Evolutionary conservation across 2,329 filamentous ascomycete genomes (phyloP).

Genomic region (Venturia carpophila): DNA sequence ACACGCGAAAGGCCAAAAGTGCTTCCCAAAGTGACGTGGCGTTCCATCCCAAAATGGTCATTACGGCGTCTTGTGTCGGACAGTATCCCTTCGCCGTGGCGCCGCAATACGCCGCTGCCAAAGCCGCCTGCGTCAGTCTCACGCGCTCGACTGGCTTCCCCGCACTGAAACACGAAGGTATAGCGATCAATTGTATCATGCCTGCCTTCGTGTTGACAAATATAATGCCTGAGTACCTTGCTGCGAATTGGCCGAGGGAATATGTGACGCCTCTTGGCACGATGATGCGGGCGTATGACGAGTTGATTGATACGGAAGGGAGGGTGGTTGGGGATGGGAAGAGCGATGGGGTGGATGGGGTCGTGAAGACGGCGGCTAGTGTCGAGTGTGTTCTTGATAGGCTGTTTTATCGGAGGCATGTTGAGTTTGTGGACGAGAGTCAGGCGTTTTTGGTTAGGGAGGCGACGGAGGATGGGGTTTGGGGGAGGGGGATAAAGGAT

Average conservation of each 20-base stretch:
- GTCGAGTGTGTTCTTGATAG: conserved; percentile 6
- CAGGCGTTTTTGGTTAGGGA: neutral
- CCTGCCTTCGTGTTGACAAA: conserved; percentile 31
- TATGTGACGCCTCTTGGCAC: conserved; percentile 32
- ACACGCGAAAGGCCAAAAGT: neutral
- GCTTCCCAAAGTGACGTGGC: neutral
- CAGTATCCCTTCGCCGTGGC: conserved; percentile 2
- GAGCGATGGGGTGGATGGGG: conserved; percentile 8
- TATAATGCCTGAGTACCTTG: conserved; percentile 26
- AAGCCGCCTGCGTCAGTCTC: conserved; percentile 26
- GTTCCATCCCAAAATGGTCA: conserved; percentile 9
- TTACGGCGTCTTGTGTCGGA: conserved; percentile 9
- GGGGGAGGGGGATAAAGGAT: neutral
- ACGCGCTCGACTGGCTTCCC: conserved; percentile 25
- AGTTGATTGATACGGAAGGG: neutral
- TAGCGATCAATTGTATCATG: conserved; percentile 32
- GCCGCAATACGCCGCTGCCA: conserved; percentile 19
- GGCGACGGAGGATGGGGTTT: conserved; percentile 10
- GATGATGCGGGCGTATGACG: conserved; percentile 29
- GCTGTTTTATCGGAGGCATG: neutral
- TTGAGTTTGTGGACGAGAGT: neutral
- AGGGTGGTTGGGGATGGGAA: conserved; percentile 5
- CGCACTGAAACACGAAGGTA: conserved; percentile 23
- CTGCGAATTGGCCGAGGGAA: conserved; percentile 27
- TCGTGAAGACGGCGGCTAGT: conserved; percentile 7